Percentiles rank a stretch among this genome's conserved stretches.
Conservation (phyloP, 1,284 basidiomycete species). For the Puccinia polysora region DNA sequence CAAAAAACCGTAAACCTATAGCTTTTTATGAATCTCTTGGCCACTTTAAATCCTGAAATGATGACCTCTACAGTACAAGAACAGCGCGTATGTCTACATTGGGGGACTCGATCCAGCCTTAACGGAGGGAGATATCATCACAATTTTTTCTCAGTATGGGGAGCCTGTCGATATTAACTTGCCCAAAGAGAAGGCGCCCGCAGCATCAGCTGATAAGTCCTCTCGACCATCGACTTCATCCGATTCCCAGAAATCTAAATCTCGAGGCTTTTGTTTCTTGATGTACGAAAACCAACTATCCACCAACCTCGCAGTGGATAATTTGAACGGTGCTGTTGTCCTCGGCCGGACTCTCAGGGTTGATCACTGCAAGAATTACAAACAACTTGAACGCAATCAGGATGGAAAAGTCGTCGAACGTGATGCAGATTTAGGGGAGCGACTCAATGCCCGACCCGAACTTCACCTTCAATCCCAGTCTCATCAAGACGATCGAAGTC, state of each 20-base stretch:
- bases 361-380: slow-evolving; percentile 91
- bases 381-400: slow-evolving; percentile 72
- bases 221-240: too few relatives aligned
- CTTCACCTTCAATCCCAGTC: slow-evolving; percentile 56
- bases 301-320: slow-evolving; percentile 94
- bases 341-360: slow-evolving; percentile 76
- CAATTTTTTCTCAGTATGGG: slow-evolving; percentile 97
- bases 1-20: background rate
- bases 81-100: slow-evolving; percentile 52
- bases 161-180: slow-evolving; percentile 93
- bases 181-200: slow-evolving; percentile 60
- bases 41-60: background rate
- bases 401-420: slow-evolving; percentile 82
- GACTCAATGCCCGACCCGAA: slow-evolving; percentile 37
- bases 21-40: background rate
- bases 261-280: slow-evolving; percentile 87
- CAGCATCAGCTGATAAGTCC: background rate
- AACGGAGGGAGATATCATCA: slow-evolving; percentile 95
- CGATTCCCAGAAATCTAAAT: slow-evolving; percentile 60
- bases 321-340: slow-evolving; percentile 89
- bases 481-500: slow-evolving; percentile 64
- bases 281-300: slow-evolving; percentile 99
- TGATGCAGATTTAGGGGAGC: slow-evolving; percentile 55
- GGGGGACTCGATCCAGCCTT: slow-evolving; percentile 56
- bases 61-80: slow-evolving; percentile 27